Base-by-base conservation (phyloP, 306 rosid genomes). In the Sphenostylis stenocarpa region DNA sequence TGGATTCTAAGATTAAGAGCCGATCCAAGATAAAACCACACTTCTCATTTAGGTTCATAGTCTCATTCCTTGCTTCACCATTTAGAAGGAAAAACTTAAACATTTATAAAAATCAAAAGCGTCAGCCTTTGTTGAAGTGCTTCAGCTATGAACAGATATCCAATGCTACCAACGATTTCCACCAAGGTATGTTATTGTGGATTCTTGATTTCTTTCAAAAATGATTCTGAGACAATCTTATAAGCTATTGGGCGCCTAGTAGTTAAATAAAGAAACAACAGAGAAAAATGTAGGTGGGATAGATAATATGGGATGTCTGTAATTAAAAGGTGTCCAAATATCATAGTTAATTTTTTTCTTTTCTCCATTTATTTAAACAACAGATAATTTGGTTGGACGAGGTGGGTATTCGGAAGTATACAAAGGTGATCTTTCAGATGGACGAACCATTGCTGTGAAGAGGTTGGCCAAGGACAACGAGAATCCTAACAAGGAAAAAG, bases 391-490 rank as follows among this genome's bases (percentile, higher is more conserved):
- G 66, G 96, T 86, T 10, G 98, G 98, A 33, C 67, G 87, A 67
- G 98, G 98, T 20, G 98, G 97, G 38, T 95, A 95, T 78, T 92
- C 97, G 6, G 98, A 92, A 69, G 98, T 95, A 43, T 95, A 92
- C 75, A 90, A 72, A 84, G 98, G 97, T 39, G 86, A 85, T 67
- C 85, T 90, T 75, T 49, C 75, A 49, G 82, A 89, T 82, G 96
- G 96, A 63, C 10, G 69, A 77, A 67, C 72, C 56, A 92, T 95
- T 41, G 98, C 97, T 6, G 97, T 92, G 86, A 95, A 95, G 87
- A 88, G 93, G 67, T 85, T 95, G 76, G 85, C 98, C 34, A 90
- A 84, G 82, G 93, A 90, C 89, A 88, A 89, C 90, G 90, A 80
- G 21, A 82, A 92, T 70, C 88, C 91, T 28, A 89, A 85, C 80